Evolutionary conservation across 2,329 filamentous ascomycete species (phyloP).

Genomic region (Xylaria polymorpha): DNA sequence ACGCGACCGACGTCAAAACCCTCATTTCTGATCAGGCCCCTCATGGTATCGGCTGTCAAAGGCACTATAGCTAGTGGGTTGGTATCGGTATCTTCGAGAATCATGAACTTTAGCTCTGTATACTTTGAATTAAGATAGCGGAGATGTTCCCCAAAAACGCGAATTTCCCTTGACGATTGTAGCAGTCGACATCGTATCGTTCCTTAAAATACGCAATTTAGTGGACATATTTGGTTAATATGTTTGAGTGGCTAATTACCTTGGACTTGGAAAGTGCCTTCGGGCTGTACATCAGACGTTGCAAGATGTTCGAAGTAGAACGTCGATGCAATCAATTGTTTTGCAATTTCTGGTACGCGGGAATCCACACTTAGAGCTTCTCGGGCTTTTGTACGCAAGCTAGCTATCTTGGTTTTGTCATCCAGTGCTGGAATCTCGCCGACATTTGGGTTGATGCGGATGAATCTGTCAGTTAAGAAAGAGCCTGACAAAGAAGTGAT

Average conservation of each 20-base stretch:
- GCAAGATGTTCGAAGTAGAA: constrained; percentile 9
- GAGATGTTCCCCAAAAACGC: not conserved
- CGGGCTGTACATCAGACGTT: not conserved
- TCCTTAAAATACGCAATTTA: not conserved
- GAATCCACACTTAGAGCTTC: not conserved
- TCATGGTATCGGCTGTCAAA: not conserved
- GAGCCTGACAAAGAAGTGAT: not conserved
- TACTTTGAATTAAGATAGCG: not conserved
- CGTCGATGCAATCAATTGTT: constrained; percentile 5
- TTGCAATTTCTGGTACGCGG: not conserved
- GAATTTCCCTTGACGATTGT: not conserved
- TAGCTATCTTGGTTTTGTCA: constrained; percentile 1
- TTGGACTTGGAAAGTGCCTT: not conserved
- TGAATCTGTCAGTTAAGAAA: not conserved
- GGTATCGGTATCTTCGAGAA: not conserved
- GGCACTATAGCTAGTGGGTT: not conserved
- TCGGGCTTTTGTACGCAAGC: not conserved
- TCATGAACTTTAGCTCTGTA: not conserved
- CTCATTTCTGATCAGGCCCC: not conserved
- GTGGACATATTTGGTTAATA: not conserved
- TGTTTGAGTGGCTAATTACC: not conserved
- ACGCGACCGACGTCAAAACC: not conserved
- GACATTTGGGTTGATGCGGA: constrained; percentile 15
- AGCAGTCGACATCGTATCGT: not conserved
- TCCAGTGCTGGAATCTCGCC: constrained; percentile 11